Conservation (phyloP, 2,329 filamentous ascomycete genomes). For the Xylaria sp. region DNA sequence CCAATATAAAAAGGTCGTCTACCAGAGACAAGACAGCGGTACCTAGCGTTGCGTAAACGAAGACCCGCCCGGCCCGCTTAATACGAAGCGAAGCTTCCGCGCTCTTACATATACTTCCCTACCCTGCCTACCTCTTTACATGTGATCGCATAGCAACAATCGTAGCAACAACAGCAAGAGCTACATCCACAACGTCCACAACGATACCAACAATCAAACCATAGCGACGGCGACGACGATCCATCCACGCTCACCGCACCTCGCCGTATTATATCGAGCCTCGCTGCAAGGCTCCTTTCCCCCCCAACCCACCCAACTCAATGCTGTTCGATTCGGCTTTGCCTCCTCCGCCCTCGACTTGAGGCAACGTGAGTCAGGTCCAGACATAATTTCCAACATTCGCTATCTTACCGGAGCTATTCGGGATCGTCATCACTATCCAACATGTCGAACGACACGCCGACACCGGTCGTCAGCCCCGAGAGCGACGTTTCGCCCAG, state of each 20-base stretch:
- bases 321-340: conserved; percentile 53
- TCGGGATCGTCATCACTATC: conserved; percentile 28
- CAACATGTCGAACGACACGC: conserved; percentile 46
- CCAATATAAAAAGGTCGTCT: neutral
- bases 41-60: conserved; percentile 16
- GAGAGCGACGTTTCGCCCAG: conserved; percentile 46
- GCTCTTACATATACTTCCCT: conserved; percentile 8
- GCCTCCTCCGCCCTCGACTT: conserved; percentile 57
- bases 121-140: conserved; percentile 23
- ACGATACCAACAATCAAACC: neutral
- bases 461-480: conserved; percentile 42
- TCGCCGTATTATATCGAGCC: conserved; percentile 8
- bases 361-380: conserved; percentile 57
- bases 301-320: conserved; percentile 37
- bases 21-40: conserved; percentile 1
- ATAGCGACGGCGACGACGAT: neutral
- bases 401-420: conserved; percentile 25
- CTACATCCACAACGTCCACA: neutral
- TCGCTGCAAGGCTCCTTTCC: conserved; percentile 19
- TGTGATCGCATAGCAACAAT: neutral
- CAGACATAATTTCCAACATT: conserved; percentile 38
- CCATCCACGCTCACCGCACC: neutral
- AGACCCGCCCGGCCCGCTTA: conserved; percentile 24
- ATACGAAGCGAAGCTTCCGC: conserved; percentile 15
- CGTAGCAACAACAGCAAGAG: neutral